Evolutionary conservation across 1,284 basidiomycete species (phyloP).

Genomic region (Ceratobasidium sp.): DNA sequence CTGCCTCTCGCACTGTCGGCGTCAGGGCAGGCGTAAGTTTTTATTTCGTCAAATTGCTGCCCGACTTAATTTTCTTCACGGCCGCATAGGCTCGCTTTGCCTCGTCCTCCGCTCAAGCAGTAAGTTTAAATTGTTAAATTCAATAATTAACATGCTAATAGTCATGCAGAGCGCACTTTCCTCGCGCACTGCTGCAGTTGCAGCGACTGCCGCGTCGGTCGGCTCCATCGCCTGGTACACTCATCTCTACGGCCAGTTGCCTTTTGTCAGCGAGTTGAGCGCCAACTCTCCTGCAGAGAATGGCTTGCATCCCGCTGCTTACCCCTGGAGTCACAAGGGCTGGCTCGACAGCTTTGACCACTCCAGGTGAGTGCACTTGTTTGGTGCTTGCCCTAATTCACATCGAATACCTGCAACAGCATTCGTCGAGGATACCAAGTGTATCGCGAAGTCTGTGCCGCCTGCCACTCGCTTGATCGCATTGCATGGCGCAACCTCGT

Average conservation of each 20-base stretch:
- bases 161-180: slow-evolving; percentile 55
- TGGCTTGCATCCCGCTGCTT: slow-evolving; percentile 87
- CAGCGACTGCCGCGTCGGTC: slow-evolving; percentile 78
- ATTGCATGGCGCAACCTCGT: slow-evolving; percentile 99
- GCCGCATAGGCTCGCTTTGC: slow-evolving; percentile 37
- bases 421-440: slow-evolving; percentile 99
- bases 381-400: slow-evolving; percentile 31
- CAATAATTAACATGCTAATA: slow-evolving; percentile 15
- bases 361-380: slow-evolving; percentile 66
- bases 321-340: slow-evolving; percentile 94
- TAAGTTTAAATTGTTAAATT: not conserved
- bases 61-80: slow-evolving; percentile 30
- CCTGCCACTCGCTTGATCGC: slow-evolving; percentile 98
- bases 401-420: slow-evolving; percentile 52
- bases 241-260: slow-evolving; percentile 88
- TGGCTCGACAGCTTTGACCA: slow-evolving; percentile 94
- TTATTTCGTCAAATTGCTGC: not conserved
- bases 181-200: slow-evolving; percentile 80
- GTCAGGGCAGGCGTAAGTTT: slow-evolving; percentile 23
- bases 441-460: slow-evolving; percentile 98
- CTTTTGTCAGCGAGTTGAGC: slow-evolving; percentile 86
- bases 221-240: slow-evolving; percentile 97
- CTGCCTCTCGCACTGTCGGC: slow-evolving; percentile 15
- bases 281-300: slow-evolving; percentile 92
- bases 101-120: slow-evolving; percentile 36